Percentiles rank a stretch among this genome's conserved stretches.
Conservation (phyloP, 805 yeast genomes). For the Barnettozyma sucrosica region DNA sequence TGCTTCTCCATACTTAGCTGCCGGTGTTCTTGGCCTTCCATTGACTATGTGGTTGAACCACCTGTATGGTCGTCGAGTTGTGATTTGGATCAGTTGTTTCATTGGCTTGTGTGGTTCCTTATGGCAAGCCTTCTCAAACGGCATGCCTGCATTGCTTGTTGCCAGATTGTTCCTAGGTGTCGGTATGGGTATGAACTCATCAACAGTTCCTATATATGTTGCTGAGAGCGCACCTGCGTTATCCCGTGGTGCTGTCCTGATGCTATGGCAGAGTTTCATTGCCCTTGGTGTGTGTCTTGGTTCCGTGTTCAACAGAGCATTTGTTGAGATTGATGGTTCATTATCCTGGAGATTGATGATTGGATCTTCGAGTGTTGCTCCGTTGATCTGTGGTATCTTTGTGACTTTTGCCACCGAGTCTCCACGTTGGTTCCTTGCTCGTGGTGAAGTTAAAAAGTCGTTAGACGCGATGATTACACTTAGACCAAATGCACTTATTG, state of each 20-base stretch:
- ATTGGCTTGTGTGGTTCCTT: constrained; percentile 55
- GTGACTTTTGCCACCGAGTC: constrained; percentile 61
- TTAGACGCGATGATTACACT: constrained; percentile 41
- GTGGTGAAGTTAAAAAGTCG: constrained; percentile 44
- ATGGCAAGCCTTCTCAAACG: constrained; percentile 59
- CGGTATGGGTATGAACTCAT: constrained; percentile 62
- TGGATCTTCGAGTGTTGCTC: constrained; percentile 58
- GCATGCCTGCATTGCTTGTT: constrained; percentile 55
- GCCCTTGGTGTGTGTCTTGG: constrained; percentile 71
- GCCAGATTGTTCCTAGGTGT: constrained; percentile 56
- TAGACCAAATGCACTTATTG: constrained; percentile 30
- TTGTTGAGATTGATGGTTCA: constrained; percentile 40
- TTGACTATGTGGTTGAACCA: constrained; percentile 47
- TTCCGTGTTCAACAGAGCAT: constrained; percentile 52
- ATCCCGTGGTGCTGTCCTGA: constrained; percentile 59
- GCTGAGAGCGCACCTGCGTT: constrained; percentile 57
- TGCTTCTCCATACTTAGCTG: constrained; percentile 61
- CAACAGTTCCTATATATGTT: constrained; percentile 62
- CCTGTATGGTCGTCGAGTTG: constrained; percentile 51
- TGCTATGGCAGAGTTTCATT: constrained; percentile 74
- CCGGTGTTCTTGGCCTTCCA: constrained; percentile 52
- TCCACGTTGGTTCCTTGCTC: constrained; percentile 62
- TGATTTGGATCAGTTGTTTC: constrained; percentile 51
- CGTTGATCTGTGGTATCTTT: constrained; percentile 44
- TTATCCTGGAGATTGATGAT: constrained; percentile 63